Evolutionary conservation across 1,284 basidiomycete species (phyloP).

Genomic region (Naganishia sp.): DNA sequence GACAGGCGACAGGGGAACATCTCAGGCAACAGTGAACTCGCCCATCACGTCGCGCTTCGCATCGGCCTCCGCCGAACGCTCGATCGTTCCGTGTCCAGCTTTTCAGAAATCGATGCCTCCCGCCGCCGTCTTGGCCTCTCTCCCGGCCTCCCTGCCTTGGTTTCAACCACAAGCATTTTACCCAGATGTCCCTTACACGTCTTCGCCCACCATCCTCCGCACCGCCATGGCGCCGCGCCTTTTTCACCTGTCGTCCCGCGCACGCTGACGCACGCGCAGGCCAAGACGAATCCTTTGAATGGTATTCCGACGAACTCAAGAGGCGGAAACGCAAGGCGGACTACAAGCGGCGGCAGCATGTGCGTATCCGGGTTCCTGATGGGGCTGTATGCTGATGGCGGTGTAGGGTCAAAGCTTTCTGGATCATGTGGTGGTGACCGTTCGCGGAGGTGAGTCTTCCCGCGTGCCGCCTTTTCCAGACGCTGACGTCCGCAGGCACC

Average conservation of each 20-base stretch:
- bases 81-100: no score
- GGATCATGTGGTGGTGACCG: slow-evolving; percentile 73
- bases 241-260: background rate
- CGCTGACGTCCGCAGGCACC: slow-evolving; percentile 59
- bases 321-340: slow-evolving; percentile 47
- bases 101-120: no score
- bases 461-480: no score
- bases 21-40: no score
- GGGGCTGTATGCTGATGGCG: background rate
- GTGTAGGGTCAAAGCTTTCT: slow-evolving; percentile 73
- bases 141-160: no score
- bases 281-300: slow-evolving; percentile 36
- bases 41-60: no score
- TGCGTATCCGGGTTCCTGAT: slow-evolving; percentile 31
- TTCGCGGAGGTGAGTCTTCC: slow-evolving; percentile 65
- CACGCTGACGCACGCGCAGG: background rate
- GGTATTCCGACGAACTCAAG: slow-evolving; percentile 43
- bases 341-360: slow-evolving; percentile 47
- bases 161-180: background rate
- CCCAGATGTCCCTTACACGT: background rate
- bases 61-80: no score
- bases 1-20: no score
- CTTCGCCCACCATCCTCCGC: background rate
- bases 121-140: no score
- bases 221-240: background rate